Evolutionary conservation across 768 basidiomycete species (phyloP), one percentile per base, ranked within the genome.

Genomic region (Boletus huronensis): DNA sequence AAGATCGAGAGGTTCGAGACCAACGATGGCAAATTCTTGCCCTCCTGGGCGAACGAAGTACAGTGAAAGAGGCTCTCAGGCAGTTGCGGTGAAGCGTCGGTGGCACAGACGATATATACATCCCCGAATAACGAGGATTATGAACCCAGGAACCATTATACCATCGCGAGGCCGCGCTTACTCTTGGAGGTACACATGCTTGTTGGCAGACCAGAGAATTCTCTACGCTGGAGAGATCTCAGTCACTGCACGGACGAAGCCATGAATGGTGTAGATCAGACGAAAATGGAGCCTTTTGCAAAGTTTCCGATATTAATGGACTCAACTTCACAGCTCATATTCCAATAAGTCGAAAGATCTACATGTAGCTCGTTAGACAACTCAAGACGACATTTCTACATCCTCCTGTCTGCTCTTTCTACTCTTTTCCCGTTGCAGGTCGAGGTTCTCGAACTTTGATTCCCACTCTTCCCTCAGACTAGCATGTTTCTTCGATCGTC

Each of bases 11-110:
- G 57, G 80, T 83, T 17, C 73, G 79, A 46, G 87, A 90, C 70
- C 82, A 83, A 55, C 73, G 83, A 38, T 89, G 87, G 87, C 89
- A 91, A 65, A 79, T 90, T 32, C 78, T 91, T 60, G 88, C 89
- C 46, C 71, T 92, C 25, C 75, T 91, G 14, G 82, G 79, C 9
- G 84, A 92, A 64, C 72, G 89, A 54, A 90, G 88, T 65, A 80
- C 86, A 7, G 80, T 91, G 32, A 81, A 82, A 60, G 85, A 87
- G 48, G 78, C 75, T 21, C 66, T 80, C 46, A 74, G 77, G 60
- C 72, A 75, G 53, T 58, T 71, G 57, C 66, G 66, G 26, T 74
- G 63, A 68, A 29, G 23, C 16, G 3, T 16, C 19, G 8, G n/a
- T 5, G 28, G 25, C 19, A 29, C 8, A 6, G 11, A 41, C 19